phyloP scores from a whole-genome alignment of 2,329 filamentous ascomycete species.

The Dothiorella sarmentorum region DNA sequence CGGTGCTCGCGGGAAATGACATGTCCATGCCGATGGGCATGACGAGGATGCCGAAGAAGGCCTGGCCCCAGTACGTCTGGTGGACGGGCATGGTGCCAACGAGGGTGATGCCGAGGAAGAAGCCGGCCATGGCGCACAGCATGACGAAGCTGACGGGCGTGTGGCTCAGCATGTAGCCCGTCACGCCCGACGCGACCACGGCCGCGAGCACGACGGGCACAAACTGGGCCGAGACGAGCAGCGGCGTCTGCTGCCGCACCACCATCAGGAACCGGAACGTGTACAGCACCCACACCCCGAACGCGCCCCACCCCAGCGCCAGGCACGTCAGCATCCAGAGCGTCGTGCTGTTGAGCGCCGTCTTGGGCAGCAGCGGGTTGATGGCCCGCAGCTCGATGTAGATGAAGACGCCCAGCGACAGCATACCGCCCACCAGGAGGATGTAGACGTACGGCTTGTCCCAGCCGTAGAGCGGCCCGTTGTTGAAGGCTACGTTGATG shows the following conservation, averaged over 20 bases:
- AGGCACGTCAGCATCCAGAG: slow-evolving; percentile 29
- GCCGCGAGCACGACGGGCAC: slow-evolving; percentile 34
- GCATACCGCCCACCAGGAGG: slow-evolving; percentile 28
- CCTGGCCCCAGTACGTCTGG: slow-evolving; percentile 37
- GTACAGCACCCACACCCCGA: slow-evolving; percentile 38
- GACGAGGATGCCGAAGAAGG: slow-evolving; percentile 35
- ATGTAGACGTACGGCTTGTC: slow-evolving; percentile 28
- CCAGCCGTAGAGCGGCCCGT: slow-evolving; percentile 30
- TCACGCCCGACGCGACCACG: slow-evolving; percentile 34
- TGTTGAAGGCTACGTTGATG: slow-evolving; percentile 31
- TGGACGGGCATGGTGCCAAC: slow-evolving; percentile 30
- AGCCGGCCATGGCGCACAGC: slow-evolving; percentile 36
- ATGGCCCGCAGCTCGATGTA: slow-evolving; percentile 30
- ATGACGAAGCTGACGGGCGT: slow-evolving; percentile 37
- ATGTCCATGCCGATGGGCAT: slow-evolving; percentile 37
- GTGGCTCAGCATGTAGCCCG: slow-evolving; percentile 38
- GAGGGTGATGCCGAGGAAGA: slow-evolving; percentile 32
- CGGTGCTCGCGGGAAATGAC: slow-evolving; percentile 19
- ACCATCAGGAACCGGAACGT: slow-evolving; percentile 34
- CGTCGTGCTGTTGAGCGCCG: slow-evolving; percentile 29
- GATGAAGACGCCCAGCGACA: slow-evolving; percentile 25
- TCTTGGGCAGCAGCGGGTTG: slow-evolving; percentile 29
- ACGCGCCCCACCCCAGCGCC: slow-evolving; percentile 30
- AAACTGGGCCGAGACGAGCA: slow-evolving; percentile 33
- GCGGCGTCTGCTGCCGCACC: slow-evolving; percentile 31